phyloP scores from a whole-genome alignment of 2,329 filamentous ascomycete genomes.

The Pseudopyricularia javanii region DNA sequence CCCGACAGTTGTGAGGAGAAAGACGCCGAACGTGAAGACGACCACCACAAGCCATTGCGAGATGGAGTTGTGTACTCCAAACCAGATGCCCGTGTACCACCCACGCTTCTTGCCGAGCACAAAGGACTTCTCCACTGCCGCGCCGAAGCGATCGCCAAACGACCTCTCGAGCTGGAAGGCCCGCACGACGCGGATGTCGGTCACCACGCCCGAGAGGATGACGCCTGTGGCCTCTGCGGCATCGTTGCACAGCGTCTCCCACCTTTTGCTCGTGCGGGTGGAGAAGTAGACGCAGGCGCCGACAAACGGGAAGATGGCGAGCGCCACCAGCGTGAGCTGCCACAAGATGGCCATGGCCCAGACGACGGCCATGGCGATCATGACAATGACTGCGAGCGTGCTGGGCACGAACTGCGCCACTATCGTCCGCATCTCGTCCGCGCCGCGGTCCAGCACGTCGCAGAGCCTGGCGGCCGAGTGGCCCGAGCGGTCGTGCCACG shows the following conservation, averaged over 20 bases:
- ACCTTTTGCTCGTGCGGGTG: slow-evolving; percentile 50
- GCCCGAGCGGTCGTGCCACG: slow-evolving; percentile 63
- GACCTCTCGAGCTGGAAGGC: slow-evolving; percentile 61
- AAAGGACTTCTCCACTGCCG: slow-evolving; percentile 38
- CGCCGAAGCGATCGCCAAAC: slow-evolving; percentile 52
- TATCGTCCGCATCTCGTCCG: slow-evolving; percentile 78
- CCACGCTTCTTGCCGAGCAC: slow-evolving; percentile 54
- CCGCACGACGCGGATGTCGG: slow-evolving; percentile 67
- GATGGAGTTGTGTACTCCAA: slow-evolving; percentile 64
- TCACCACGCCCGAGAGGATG: slow-evolving; percentile 63
- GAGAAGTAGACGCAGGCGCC: slow-evolving; percentile 60
- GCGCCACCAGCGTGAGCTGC: slow-evolving; percentile 67
- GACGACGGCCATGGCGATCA: slow-evolving; percentile 54
- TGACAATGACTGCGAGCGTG: slow-evolving; percentile 51
- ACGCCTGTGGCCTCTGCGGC: slow-evolving; percentile 46
- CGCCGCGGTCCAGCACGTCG: slow-evolving; percentile 66
- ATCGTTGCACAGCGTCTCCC: slow-evolving; percentile 58
- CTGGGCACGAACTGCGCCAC: slow-evolving; percentile 67
- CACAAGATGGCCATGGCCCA: slow-evolving; percentile 70
- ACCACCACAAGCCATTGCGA: slow-evolving; percentile 63
- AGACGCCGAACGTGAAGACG: slow-evolving; percentile 72
- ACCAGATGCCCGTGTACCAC: slow-evolving; percentile 55
- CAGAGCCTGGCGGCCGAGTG: slow-evolving; percentile 51
- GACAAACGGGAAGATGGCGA: slow-evolving; percentile 57
- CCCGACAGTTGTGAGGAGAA: slow-evolving; percentile 40